Base-by-base conservation (phyloP, 176 grass and related monocot species). In the Triticum dicoccoides region DNA sequence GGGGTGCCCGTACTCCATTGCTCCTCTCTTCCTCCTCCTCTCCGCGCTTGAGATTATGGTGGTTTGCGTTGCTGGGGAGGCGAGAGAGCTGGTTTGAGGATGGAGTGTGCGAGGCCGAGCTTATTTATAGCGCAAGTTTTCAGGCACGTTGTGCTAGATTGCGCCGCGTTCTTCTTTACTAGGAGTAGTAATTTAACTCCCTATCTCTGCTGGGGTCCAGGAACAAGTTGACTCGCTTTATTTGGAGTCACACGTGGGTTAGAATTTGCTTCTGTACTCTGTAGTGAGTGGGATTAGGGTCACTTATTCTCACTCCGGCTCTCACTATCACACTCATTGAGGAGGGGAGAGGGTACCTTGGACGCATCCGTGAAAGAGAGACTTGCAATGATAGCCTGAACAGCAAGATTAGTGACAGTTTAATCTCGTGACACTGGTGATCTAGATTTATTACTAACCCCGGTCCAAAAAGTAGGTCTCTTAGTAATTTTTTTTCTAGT, bases 1-100 rank as follows among this genome's bases (percentile, higher is more conserved):
- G 37, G 80, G 58, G 84, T 38, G 61, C 54, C 69, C n/a, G 85
- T 88, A 73, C 86, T 85, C 86, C 90, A 91, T 88, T 85, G 77
- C 1, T 37, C 5, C 5, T 37, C 1, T 37, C 5, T 6, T 37
- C 35, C 35, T 65, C 8, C 47, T 24, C 47, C 5, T 23, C 61
- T 24, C 1, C 5, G 18, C 13, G 13, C 11, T 24, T 76, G 27
- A 23, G 33, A 49, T 41, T 23, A 21, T 15, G 13, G 17, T 85
- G 44, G 75, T 23, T 11, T 54, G 10, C 29, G 84, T 56, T 80
- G 47, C 5, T 65, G 59, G 33, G 82, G 25, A 77, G 89, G 27
- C 6, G 32, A 80, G 32, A 80, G 14, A 25, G 21, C 4, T 86
- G 65, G 52, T 6, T 79, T 90, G 73, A 20, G 58, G 69, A 88